phyloP scores from a whole-genome alignment of 208 protist genomes.

The Acanthamoeba culbertsoni region DNA sequence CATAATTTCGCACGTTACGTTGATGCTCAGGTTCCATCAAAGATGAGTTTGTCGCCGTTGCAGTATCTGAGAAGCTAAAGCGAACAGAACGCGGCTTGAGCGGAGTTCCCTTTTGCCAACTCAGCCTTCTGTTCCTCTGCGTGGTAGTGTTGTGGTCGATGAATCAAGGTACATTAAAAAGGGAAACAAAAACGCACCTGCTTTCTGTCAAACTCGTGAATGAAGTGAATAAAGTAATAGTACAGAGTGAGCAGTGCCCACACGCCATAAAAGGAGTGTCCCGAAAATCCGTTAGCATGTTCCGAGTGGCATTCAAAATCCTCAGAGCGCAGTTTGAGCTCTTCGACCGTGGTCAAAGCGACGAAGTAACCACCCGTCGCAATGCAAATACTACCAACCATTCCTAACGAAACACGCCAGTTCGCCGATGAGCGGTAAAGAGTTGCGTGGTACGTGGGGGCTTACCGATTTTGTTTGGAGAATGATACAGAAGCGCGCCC shows the following conservation, averaged over 20 bases:
- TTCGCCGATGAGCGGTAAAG: background rate
- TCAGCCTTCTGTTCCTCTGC: too few species aligned
- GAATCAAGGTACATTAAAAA: background rate
- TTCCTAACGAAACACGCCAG: background rate
- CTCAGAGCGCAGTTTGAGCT: background rate
- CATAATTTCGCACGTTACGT: too few species aligned
- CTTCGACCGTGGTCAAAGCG: background rate
- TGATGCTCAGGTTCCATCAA: too few species aligned
- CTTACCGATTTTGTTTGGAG: background rate
- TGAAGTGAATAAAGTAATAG: background rate
- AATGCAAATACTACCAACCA: background rate
- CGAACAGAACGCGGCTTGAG: too few species aligned
- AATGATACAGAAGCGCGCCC: background rate
- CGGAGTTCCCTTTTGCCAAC: too few species aligned
- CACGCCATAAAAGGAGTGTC: background rate
- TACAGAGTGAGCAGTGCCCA: conserved; percentile 3
- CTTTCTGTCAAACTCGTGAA: background rate
- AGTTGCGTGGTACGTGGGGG: background rate
- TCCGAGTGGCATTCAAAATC: conserved; percentile 15
- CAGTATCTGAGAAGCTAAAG: too few species aligned
- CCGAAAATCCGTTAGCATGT: background rate
- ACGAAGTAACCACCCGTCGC: background rate
- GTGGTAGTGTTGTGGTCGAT: too few species aligned
- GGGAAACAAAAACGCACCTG: background rate
- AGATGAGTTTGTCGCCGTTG: too few species aligned